These are phyloP conservation scores for Penicillium antarcticum DNA, from an alignment of 495 filamentous ascomycete genomes.

Conservation along the genomic window DNA sequence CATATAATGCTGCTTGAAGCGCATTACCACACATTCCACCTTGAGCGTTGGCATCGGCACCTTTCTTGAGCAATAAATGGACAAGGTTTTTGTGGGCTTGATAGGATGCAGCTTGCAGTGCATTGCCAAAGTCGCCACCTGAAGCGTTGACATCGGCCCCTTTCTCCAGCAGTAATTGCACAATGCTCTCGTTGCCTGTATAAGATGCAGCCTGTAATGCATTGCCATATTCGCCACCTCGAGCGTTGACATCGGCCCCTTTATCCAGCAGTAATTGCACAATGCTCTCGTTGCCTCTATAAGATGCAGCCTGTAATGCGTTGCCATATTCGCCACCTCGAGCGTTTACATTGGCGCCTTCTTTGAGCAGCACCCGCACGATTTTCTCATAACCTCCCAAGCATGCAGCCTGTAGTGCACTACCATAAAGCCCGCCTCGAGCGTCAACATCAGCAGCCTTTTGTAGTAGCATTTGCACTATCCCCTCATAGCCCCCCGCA, in stretches of 20 bases:
- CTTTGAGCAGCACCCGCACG: constrained; percentile 23
- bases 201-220: not conserved
- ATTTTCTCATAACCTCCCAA: constrained; percentile 10
- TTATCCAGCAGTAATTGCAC: not conserved
- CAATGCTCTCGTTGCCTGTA: too few relatives aligned
- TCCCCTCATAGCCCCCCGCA: not conserved
- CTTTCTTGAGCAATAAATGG: too few relatives aligned
- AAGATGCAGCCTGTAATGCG: not conserved
- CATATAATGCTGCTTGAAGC: too few relatives aligned
- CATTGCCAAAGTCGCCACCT: too few relatives aligned
- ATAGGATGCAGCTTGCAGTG: too few relatives aligned
- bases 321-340: not conserved
- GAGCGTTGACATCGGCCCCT: not conserved
- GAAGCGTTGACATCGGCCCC: not conserved
- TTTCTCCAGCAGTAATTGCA: not conserved
- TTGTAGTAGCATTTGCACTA: constrained; percentile 18
- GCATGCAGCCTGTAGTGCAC: constrained; percentile 10
- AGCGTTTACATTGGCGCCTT: constrained; percentile 18
- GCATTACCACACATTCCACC: too few relatives aligned
- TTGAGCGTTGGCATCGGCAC: too few relatives aligned
- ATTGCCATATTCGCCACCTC: not conserved
- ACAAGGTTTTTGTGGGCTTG: too few relatives aligned
- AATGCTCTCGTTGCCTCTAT: not conserved
- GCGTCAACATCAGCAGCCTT: constrained; percentile 17
- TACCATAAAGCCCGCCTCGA: constrained; percentile 3